Conservation (phyloP, 1,284 basidiomycete species). For the Trichosporon ovoides region DNA sequence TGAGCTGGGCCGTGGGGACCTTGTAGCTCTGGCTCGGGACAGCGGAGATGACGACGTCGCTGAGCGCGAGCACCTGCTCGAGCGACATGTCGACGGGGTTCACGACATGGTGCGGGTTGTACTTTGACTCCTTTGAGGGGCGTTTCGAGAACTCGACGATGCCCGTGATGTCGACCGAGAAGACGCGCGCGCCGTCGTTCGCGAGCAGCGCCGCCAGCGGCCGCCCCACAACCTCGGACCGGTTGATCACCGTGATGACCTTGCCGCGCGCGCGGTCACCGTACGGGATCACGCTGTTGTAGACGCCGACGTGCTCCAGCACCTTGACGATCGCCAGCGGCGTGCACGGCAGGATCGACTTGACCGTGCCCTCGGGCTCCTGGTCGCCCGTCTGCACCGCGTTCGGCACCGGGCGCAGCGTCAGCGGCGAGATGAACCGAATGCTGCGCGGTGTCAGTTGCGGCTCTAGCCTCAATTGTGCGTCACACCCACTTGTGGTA, state of each 20-base stretch:
- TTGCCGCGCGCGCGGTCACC: slow-evolving; percentile 77
- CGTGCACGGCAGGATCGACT: slow-evolving; percentile 86
- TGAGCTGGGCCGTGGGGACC: slow-evolving; percentile 78
- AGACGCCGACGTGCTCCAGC: slow-evolving; percentile 83
- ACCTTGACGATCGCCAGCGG: slow-evolving; percentile 94
- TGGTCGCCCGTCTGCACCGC: slow-evolving; percentile 30
- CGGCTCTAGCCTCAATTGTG: too few species aligned
- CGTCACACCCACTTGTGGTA: slow-evolving; percentile 75
- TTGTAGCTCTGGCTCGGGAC: slow-evolving; percentile 85
- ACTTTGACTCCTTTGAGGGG: slow-evolving; percentile 54
- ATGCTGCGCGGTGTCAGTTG: slow-evolving; percentile 53
- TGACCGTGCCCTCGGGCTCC: slow-evolving; percentile 57
- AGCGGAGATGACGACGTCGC: slow-evolving; percentile 86
- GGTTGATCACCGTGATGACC: slow-evolving; percentile 32
- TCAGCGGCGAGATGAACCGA: slow-evolving; percentile 55
- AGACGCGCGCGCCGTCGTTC: slow-evolving; percentile 88
- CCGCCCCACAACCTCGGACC: slow-evolving; percentile 77
- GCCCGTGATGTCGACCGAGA: slow-evolving; percentile 80
- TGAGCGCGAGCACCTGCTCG: slow-evolving; percentile 70
- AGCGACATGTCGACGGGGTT: slow-evolving; percentile 62
- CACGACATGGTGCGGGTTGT: slow-evolving; percentile 78
- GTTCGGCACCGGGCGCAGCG: slow-evolving; percentile 43
- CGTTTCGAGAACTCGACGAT: slow-evolving; percentile 79
- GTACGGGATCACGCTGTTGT: slow-evolving; percentile 85
- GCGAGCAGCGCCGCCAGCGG: slow-evolving; percentile 83